phyloP scores from a whole-genome alignment of 805 yeast genomes.

The Ogataea degrootiae region DNA sequence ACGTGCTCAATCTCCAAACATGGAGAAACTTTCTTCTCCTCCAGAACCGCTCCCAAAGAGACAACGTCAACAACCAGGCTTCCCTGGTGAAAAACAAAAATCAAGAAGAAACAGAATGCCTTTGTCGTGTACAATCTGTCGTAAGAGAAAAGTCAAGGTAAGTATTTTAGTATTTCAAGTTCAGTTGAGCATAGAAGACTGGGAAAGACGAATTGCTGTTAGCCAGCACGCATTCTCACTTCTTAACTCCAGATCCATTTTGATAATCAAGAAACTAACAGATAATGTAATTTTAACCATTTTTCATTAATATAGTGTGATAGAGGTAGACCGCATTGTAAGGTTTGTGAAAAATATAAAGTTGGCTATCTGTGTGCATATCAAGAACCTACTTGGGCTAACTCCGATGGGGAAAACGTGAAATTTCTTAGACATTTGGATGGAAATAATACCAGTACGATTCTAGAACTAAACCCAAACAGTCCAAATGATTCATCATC shows the following conservation, averaged over 20 bases:
- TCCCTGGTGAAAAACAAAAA: conserved; percentile 11
- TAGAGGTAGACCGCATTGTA: conserved; percentile 30
- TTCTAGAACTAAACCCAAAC: background rate
- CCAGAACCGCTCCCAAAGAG: too few species aligned
- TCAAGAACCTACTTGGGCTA: conserved; percentile 28
- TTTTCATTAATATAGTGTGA: conserved; percentile 25
- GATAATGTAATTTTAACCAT: background rate
- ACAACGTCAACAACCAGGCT: too few species aligned
- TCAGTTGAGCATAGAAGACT: background rate
- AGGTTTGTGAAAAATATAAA: conserved; percentile 27
- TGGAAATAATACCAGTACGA: background rate
- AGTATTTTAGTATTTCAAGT: conserved; percentile 12
- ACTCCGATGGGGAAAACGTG: conserved; percentile 12
- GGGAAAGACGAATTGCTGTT: background rate
- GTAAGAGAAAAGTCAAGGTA: conserved; percentile 42
- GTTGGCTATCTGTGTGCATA: conserved; percentile 28
- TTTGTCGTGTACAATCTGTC: conserved; percentile 43
- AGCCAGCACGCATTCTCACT: too few species aligned
- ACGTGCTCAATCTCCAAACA: too few species aligned
- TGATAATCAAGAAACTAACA: background rate
- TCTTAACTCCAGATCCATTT: background rate
- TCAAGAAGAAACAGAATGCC: conserved; percentile 38
- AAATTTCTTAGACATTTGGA: background rate
- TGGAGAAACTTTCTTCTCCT: too few species aligned
- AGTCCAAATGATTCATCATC: background rate